Conservation (phyloP, 2,329 filamentous ascomycete genomes). For the Byssoonygena ceratinophila region DNA sequence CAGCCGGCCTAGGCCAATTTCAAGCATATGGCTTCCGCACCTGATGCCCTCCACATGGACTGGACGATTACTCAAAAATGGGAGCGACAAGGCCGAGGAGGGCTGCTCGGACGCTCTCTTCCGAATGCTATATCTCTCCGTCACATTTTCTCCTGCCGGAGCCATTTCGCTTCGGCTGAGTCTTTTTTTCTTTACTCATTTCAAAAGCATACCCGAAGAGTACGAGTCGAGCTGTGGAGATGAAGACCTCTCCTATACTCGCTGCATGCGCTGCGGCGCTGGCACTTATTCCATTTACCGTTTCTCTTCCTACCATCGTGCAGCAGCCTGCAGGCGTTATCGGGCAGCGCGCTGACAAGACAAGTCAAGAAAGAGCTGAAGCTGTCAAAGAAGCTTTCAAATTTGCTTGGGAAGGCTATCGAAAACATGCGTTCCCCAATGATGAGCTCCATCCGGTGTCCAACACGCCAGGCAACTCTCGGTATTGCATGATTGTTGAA, state of each 20-base stretch:
- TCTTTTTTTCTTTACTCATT: not conserved
- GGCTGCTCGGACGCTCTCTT: not conserved
- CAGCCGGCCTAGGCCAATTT: too few species aligned
- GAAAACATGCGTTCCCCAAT: slow-evolving; percentile 62
- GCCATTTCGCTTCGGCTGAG: too few species aligned
- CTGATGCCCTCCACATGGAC: too few species aligned
- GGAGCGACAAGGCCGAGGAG: too few species aligned
- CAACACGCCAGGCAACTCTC: slow-evolving; percentile 56
- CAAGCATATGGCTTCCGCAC: too few species aligned
- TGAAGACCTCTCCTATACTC: slow-evolving; percentile 6
- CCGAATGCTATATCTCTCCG: not conserved
- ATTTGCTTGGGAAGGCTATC: slow-evolving; percentile 62
- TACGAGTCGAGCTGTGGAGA: not conserved
- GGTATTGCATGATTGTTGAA: slow-evolving; percentile 39
- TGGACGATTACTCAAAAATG: too few species aligned
- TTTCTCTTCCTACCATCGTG: slow-evolving; percentile 9
- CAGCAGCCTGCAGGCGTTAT: not conserved
- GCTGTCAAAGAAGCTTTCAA: slow-evolving; percentile 60
- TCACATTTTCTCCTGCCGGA: not conserved
- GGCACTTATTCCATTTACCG: slow-evolving; percentile 6
- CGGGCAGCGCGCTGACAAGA: not conserved
- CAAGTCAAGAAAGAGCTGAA: slow-evolving; percentile 37
- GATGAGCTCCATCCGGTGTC: slow-evolving; percentile 63
- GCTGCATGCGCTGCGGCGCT: slow-evolving; percentile 5
- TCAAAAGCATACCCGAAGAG: not conserved